A percentile compares a stretch with the other conserved stretches of the same genome.
Conservation (phyloP, 2,329 filamentous ascomycete genomes). For the Phyllosticta paracitricarpa region DNA sequence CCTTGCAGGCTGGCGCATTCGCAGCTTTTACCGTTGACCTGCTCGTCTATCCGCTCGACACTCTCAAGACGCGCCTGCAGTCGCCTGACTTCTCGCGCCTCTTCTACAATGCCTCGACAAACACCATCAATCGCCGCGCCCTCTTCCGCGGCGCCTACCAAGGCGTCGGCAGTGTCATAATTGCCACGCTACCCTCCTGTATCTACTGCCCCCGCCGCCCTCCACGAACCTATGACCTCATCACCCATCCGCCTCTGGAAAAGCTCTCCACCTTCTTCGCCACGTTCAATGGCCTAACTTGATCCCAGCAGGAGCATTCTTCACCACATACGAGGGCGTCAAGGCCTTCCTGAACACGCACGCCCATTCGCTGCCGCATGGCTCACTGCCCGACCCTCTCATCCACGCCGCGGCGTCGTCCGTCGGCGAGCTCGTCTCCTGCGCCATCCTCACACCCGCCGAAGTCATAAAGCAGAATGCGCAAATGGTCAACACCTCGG, state of each 20-base stretch:
- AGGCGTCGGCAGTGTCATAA: constrained; percentile 72
- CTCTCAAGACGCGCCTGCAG: constrained; percentile 77
- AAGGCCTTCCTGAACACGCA: constrained; percentile 52
- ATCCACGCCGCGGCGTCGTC: constrained; percentile 67
- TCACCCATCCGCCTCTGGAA: neutral
- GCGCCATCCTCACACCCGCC: constrained; percentile 75
- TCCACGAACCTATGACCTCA: neutral
- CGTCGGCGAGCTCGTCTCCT: constrained; percentile 72
- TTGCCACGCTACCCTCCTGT: constrained; percentile 85
- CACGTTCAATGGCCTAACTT: constrained; percentile 6
- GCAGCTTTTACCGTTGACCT: constrained; percentile 82
- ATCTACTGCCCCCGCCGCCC: constrained; percentile 15
- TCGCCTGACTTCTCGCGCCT: constrained; percentile 62
- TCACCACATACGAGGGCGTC: constrained; percentile 75
- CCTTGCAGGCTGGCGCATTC: constrained; percentile 64
- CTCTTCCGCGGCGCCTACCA: constrained; percentile 73
- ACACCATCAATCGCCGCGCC: constrained; percentile 43
- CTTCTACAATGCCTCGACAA: constrained; percentile 49
- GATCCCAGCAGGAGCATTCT: constrained; percentile 65
- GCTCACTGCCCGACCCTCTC: constrained; percentile 51
- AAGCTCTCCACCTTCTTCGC: neutral
- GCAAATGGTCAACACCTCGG: constrained; percentile 56
- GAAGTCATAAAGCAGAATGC: constrained; percentile 93
- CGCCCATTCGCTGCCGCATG: constrained; percentile 24
- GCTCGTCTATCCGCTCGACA: constrained; percentile 79